phyloP scores from a whole-genome alignment of 2,329 filamentous ascomycete genomes.

The Dothistroma pini region DNA sequence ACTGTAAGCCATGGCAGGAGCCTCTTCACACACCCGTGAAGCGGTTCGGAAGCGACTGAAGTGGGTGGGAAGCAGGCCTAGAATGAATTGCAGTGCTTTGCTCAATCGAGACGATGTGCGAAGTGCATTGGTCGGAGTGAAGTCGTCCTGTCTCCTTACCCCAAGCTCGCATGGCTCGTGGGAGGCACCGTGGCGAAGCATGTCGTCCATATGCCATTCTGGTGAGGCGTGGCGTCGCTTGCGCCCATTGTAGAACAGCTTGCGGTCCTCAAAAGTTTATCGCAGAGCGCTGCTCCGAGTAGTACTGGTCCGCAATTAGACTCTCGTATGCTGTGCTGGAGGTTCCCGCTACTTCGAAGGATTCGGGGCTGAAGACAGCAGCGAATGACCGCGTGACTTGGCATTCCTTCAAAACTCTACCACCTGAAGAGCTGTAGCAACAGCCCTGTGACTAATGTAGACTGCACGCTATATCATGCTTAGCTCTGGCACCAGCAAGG shows the following conservation, averaged over 20 bases:
- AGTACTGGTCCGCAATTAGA: background rate
- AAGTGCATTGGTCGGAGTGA: background rate
- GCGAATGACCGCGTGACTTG: background rate
- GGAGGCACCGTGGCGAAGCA: background rate
- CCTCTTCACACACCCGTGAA: background rate
- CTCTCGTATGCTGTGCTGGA: background rate
- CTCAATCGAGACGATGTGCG: background rate
- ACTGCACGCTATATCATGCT: background rate
- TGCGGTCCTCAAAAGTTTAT: background rate
- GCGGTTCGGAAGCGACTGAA: background rate
- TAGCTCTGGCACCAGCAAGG: background rate
- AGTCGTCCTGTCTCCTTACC: background rate
- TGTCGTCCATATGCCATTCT: background rate
- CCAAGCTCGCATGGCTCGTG: background rate
- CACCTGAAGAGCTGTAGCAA: background rate
- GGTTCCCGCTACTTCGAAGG: background rate
- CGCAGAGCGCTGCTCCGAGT: background rate
- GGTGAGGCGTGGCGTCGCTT: background rate
- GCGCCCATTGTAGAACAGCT: background rate
- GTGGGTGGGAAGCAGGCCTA: background rate
- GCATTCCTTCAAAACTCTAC: background rate
- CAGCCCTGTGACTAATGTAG: background rate
- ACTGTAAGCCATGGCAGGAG: slow-evolving; percentile 1
- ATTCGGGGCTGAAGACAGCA: background rate
- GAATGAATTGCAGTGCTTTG: background rate